These are phyloP conservation scores for Trypanosoma cruzi DNA, from an alignment of 208 protist species.

Conservation along the genomic window DNA sequence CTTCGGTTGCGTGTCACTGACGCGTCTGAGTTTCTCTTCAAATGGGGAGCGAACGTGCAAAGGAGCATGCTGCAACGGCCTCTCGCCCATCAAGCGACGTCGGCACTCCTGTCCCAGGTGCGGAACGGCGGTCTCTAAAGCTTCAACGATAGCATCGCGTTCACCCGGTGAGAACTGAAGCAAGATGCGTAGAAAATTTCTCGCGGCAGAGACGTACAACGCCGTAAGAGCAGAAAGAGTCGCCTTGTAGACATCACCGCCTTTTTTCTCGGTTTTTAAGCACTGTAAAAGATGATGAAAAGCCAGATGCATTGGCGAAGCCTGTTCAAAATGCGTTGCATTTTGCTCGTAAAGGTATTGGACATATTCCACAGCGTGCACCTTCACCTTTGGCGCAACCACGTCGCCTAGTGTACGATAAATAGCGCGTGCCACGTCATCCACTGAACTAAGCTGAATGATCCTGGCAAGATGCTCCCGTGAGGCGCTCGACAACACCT, in stretches of 20 bases:
- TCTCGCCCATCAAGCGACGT: constrained; percentile 7
- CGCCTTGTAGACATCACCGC: constrained; percentile 17
- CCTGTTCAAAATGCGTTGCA: constrained; percentile 23
- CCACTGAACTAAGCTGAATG: constrained; percentile 9
- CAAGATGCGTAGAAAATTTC: constrained; percentile 9
- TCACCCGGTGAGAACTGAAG: constrained; percentile 26
- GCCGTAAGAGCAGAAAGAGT: constrained; percentile 14
- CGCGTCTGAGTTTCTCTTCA: constrained; percentile 1
- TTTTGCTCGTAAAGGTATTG: constrained; percentile 32
- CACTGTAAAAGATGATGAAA: constrained; percentile 14
- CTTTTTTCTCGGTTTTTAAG: constrained; percentile 10
- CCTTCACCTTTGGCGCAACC: constrained; percentile 27
- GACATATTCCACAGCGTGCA: constrained; percentile 36
- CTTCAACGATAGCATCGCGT: constrained; percentile 3
- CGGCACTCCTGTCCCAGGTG: constrained; percentile 28
- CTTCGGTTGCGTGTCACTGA: background rate
- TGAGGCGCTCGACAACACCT: constrained; percentile 10
- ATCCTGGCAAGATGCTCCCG: constrained; percentile 18
- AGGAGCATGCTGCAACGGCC: constrained; percentile 13
- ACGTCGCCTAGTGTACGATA: constrained; percentile 24
- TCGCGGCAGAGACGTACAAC: constrained; percentile 10
- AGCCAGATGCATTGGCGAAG: constrained; percentile 20
- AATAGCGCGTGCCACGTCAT: constrained; percentile 24
- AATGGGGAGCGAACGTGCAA: constrained; percentile 5
- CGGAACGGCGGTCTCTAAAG: constrained; percentile 21